Evolutionary conservation across 2,329 filamentous ascomycete species (phyloP).

Genomic region (Metarhizium brunneum): DNA sequence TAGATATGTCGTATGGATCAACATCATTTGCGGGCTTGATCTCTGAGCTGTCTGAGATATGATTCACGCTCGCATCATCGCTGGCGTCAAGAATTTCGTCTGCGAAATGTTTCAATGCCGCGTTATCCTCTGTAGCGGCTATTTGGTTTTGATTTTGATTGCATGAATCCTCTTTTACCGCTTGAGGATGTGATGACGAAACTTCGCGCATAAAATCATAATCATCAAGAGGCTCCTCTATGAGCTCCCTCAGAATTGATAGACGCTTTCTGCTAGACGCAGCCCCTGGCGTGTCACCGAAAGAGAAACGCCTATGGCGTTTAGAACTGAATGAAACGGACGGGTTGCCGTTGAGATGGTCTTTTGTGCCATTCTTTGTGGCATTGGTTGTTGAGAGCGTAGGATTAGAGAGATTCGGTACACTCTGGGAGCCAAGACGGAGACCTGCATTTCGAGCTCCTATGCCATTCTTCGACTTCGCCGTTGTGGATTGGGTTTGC

Average conservation of each 20-base stretch:
- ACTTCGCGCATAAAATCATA: background rate
- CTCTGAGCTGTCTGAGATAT: conserved; percentile 9
- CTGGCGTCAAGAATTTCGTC: conserved; percentile 29
- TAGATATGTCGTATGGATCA: conserved; percentile 12
- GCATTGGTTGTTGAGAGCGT: background rate
- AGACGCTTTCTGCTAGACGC: background rate
- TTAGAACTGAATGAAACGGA: background rate
- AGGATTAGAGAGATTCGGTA: background rate
- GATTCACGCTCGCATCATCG: conserved; percentile 35
- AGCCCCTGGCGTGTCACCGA: background rate
- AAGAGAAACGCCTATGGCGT: background rate
- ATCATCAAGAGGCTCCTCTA: background rate
- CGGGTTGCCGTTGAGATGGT: background rate
- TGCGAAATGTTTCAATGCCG: conserved; percentile 16
- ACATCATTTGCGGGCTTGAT: conserved; percentile 2
- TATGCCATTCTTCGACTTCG: background rate
- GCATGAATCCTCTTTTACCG: background rate
- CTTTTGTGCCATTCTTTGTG: background rate
- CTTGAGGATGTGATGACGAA: background rate
- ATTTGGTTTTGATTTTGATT: background rate
- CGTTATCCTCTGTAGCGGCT: background rate
- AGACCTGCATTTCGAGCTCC: background rate
- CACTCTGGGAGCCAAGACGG: too few species aligned
- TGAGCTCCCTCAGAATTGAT: conserved; percentile 1
- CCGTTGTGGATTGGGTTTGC: background rate